Percentiles rank a stretch among this genome's conserved stretches.
These are phyloP conservation scores for Fraxinus dipetala DNA, from an alignment of 305 asterid genomes.

Conservation along the genomic window DNA sequence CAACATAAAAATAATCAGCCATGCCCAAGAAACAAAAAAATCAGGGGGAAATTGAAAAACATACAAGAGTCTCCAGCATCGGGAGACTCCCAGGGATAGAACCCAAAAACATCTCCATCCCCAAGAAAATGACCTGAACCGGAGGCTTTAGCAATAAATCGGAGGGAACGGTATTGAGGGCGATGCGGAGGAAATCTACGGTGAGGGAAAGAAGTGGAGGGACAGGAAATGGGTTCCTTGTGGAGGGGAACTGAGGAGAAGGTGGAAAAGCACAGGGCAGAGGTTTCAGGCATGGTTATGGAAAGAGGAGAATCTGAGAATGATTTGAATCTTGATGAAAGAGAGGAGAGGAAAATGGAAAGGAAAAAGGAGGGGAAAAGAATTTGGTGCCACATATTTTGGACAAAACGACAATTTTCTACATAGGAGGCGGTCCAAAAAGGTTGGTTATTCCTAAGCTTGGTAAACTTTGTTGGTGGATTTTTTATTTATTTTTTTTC, in stretches of 20 bases:
- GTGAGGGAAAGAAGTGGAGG: constrained; percentile 33
- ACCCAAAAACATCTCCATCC: constrained; percentile 45
- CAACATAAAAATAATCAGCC: too few species aligned
- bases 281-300: constrained; percentile 48
- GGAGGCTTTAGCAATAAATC: constrained; percentile 30
- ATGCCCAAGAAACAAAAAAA: neutral
- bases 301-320: constrained; percentile 11
- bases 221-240: constrained; percentile 28
- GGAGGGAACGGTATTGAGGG: constrained; percentile 27
- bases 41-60: constrained; percentile 5
- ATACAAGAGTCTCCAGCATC: constrained; percentile 39
- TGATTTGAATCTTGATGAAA: neutral
- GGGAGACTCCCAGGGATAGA: constrained; percentile 53
- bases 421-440: constrained; percentile 16
- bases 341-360: too few species aligned
- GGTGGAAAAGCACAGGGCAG: constrained; percentile 40
- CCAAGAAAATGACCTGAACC: constrained; percentile 39
- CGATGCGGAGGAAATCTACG: constrained; percentile 30
- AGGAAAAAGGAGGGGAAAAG: neutral
- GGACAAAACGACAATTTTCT: constrained; percentile 26
- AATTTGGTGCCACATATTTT: constrained; percentile 34
- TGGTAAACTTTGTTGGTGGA: neutral
- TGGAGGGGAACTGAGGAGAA: constrained; percentile 34
- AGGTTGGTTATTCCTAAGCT: constrained; percentile 16
- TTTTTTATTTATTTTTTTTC: neutral